Evolutionary conservation across 2,329 filamentous ascomycete species (phyloP).

Genomic region (Diaporthe destruens): DNA sequence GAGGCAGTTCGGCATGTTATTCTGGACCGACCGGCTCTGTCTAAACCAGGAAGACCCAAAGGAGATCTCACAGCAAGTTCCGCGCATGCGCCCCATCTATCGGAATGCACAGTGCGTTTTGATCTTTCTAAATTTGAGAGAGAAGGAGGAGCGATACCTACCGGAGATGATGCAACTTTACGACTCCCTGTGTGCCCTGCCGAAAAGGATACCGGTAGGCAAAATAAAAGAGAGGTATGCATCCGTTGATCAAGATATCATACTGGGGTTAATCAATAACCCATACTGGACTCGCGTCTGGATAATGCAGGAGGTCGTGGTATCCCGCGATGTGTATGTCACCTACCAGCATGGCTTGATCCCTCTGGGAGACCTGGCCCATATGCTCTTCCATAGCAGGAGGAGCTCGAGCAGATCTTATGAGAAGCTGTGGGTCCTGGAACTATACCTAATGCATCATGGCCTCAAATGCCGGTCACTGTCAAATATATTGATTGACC

Average conservation of each 20-base stretch:
- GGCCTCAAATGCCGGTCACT: too few relatives aligned
- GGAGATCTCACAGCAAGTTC: conserved; percentile 10
- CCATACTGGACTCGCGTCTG: conserved; percentile 1
- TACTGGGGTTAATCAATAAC: not conserved
- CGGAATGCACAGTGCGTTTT: not conserved
- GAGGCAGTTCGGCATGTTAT: fast-evolving
- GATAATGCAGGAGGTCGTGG: conserved; percentile 10
- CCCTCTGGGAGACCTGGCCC: too few relatives aligned
- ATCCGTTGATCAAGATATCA: not conserved
- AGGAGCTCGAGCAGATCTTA: too few relatives aligned
- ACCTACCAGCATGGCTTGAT: not conserved
- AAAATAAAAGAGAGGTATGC: not conserved
- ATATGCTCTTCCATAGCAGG: too few relatives aligned
- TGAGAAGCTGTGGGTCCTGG: too few relatives aligned
- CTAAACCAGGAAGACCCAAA: not conserved
- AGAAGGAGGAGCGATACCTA: not conserved
- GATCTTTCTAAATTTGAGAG: not conserved
- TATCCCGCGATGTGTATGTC: not conserved
- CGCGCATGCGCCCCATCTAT: not conserved
- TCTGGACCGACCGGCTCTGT: conserved; percentile 16
- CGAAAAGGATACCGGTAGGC: too few relatives aligned
- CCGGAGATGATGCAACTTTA: too few relatives aligned
- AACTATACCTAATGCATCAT: too few relatives aligned
- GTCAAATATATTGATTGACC: not conserved
- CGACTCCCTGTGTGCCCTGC: too few relatives aligned